A percentile compares a stretch with the other conserved stretches of the same genome.
Evolutionary conservation across 441 rosid genomes (phyloP).

Genomic region (Corymbia citriodora): DNA sequence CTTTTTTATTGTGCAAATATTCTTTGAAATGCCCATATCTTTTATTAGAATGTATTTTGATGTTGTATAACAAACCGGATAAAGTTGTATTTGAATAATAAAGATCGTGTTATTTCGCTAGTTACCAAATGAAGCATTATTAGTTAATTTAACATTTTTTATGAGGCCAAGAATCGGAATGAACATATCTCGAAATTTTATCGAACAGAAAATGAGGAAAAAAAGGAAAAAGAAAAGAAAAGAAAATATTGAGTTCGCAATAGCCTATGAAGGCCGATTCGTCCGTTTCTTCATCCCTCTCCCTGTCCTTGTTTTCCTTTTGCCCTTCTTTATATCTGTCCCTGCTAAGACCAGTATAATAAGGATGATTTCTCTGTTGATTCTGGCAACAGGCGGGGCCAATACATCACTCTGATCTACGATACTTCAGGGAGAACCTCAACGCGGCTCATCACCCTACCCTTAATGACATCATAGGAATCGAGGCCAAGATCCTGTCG

Average conservation of each 20-base stretch:
- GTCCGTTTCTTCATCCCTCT: background rate
- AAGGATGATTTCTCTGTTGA: too few relatives aligned
- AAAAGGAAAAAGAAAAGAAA: background rate
- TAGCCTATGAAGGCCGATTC: background rate
- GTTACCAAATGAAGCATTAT: too few relatives aligned
- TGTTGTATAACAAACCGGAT: too few relatives aligned
- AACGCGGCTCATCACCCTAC: too few relatives aligned
- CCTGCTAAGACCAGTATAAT: too few relatives aligned
- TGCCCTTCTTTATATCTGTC: background rate
- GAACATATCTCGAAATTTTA: background rate
- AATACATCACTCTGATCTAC: too few relatives aligned
- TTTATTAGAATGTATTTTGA: background rate
- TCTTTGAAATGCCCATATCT: accelerated
- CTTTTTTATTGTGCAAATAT: background rate
- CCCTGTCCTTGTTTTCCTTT: background rate
- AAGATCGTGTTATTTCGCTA: too few relatives aligned
- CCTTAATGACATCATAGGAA: too few relatives aligned
- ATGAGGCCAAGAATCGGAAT: background rate
- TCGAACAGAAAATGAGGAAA: background rate
- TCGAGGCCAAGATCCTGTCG: too few relatives aligned
- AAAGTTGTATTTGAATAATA: too few relatives aligned
- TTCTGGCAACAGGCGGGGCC: too few relatives aligned
- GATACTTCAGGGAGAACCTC: too few relatives aligned
- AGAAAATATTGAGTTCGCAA: background rate
- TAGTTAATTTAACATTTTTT: background rate